Conservation (phyloP, 768 basidiomycete genomes). For the Xanthoconium stramineum region DNA sequence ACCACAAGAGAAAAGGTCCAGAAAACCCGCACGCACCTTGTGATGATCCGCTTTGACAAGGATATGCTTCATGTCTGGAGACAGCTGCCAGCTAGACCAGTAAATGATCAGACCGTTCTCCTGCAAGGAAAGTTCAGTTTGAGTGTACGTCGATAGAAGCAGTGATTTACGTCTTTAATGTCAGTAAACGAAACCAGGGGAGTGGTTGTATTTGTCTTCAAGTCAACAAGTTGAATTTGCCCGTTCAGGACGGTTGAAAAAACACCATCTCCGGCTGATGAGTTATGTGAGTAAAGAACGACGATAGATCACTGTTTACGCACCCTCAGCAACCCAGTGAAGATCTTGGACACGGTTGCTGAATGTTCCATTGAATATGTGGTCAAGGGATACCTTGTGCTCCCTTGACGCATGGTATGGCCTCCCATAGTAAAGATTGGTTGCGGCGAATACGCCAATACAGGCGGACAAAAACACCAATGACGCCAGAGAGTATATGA, state of each 20-base stretch:
- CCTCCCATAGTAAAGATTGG: conserved; percentile 57
- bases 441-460: conserved; percentile 78
- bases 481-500: conserved; percentile 57
- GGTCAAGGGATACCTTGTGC: conserved; percentile 78
- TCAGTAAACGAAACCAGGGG: conserved; percentile 56
- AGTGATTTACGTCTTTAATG: conserved; percentile 56
- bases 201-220: conserved; percentile 69
- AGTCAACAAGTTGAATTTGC: conserved; percentile 74
- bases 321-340: conserved; percentile 93
- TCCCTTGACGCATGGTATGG: conserved; percentile 51
- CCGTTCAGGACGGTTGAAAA: conserved; percentile 64
- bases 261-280: conserved; percentile 88
- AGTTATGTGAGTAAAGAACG: conserved; percentile 3
- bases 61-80: conserved; percentile 88
- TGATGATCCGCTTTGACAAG: conserved; percentile 71
- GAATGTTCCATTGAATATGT: conserved; percentile 93
- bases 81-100: conserved; percentile 73
- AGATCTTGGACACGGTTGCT: conserved; percentile 42
- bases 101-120: conserved; percentile 48
- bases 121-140: conserved; percentile 34
- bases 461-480: conserved; percentile 60
- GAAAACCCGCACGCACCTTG: conserved; percentile 49
- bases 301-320: conserved; percentile 13
- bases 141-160: not conserved
- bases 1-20: not conserved